Percentiles rank a stretch among this genome's conserved stretches.
phyloP scores from a whole-genome alignment of 2,329 filamentous ascomycete genomes.

The Bimuria novae-zelandiae region DNA sequence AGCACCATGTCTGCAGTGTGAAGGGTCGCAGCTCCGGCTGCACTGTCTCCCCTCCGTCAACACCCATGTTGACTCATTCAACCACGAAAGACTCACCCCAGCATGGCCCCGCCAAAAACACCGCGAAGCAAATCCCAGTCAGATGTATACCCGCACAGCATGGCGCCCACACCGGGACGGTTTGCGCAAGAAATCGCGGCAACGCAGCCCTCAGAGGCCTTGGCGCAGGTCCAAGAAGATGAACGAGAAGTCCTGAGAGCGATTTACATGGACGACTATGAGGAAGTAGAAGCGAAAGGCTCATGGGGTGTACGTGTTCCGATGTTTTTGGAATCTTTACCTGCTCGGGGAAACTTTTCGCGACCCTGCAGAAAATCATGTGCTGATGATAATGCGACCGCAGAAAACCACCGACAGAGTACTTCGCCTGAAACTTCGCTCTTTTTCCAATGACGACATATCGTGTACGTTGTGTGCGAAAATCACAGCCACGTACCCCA shows the following conservation, averaged over 20 bases:
- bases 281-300: constrained; percentile 69
- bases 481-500: constrained; percentile 89
- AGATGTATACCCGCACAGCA: constrained; percentile 38
- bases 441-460: constrained; percentile 73
- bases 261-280: constrained; percentile 89
- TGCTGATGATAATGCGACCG: background rate
- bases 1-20: constrained; percentile 46
- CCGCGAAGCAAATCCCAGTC: constrained; percentile 47
- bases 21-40: constrained; percentile 55
- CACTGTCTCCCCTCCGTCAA: constrained; percentile 43
- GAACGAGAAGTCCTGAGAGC: constrained; percentile 84
- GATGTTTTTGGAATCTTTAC: background rate
- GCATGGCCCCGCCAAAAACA: constrained; percentile 54
- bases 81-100: constrained; percentile 44
- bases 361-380: background rate
- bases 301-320: constrained; percentile 78
- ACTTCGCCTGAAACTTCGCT: constrained; percentile 79
- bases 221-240: constrained; percentile 83
- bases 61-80: constrained; percentile 37
- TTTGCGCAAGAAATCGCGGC: constrained; percentile 35
- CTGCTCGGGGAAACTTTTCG: background rate
- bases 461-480: constrained; percentile 75
- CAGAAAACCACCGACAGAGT: constrained; percentile 77
- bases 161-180: constrained; percentile 26
- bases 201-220: constrained; percentile 59